Conservation (phyloP, 2,329 filamentous ascomycete genomes). For the Diaporthe amygdali region DNA sequence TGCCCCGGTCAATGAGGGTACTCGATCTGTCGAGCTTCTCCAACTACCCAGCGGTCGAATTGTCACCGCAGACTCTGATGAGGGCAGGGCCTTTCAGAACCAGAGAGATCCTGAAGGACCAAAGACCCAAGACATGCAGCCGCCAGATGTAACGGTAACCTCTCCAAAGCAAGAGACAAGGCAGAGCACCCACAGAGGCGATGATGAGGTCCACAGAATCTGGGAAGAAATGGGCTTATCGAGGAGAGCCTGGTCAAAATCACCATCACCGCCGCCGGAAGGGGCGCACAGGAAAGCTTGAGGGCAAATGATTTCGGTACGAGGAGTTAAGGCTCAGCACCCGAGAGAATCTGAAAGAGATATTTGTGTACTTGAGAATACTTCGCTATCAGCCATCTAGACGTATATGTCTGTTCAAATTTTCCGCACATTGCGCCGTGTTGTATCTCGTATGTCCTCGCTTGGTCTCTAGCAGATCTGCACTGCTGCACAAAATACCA, state of each 20-base stretch:
- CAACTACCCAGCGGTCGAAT: conserved; percentile 11
- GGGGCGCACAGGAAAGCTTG: not conserved
- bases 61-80: conserved; percentile 14
- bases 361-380: no score
- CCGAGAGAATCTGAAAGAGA: no score
- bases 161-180: not conserved
- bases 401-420: no score
- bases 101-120: not conserved
- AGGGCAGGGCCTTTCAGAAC: not conserved
- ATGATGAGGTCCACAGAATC: conserved; percentile 9
- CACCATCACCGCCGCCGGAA: not conserved
- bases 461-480: no score
- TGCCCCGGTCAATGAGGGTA: not conserved
- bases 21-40: not conserved
- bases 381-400: no score
- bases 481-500: no score
- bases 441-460: no score
- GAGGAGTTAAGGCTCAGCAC: no score
- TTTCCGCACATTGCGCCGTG: no score
- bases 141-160: not conserved
- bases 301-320: no score
- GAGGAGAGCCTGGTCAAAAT: conserved; percentile 9
- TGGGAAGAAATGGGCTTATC: conserved; percentile 17
- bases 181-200: not conserved
- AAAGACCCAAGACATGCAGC: not conserved